Evolutionary conservation across 2,329 filamentous ascomycete genomes (phyloP).

Genomic region (Fusarium ramigenum): DNA sequence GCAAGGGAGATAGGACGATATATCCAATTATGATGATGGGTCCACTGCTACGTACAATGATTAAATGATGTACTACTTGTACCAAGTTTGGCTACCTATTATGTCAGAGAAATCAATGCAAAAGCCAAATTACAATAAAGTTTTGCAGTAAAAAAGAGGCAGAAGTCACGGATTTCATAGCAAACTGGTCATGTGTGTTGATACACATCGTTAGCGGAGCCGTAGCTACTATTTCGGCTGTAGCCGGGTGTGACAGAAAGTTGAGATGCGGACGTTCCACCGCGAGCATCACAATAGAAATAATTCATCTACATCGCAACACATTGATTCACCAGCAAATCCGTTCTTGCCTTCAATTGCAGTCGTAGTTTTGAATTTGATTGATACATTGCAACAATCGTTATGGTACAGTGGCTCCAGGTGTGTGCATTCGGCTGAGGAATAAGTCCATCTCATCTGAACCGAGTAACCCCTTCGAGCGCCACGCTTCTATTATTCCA

Average conservation of each 20-base stretch:
- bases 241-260: slow-evolving; percentile 40
- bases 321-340: slow-evolving; percentile 7
- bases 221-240: slow-evolving; percentile 31
- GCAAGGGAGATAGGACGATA: slow-evolving; percentile 20
- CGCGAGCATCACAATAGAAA: slow-evolving; percentile 1
- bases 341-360: slow-evolving; percentile 11
- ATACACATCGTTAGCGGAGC: slow-evolving; percentile 27
- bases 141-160: not conserved
- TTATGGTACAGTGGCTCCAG: slow-evolving; percentile 48
- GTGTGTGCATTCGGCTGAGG: slow-evolving; percentile 38
- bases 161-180: not conserved
- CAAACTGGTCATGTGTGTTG: slow-evolving; percentile 11
- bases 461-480: slow-evolving; percentile 28
- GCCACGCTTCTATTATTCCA: slow-evolving; percentile 36
- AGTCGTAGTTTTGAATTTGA: slow-evolving; percentile 30
- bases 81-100: not conserved
- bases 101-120: not conserved
- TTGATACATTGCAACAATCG: slow-evolving; percentile 47
- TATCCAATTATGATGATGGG: slow-evolving; percentile 17
- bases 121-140: not conserved
- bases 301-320: slow-evolving; percentile 8
- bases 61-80: not conserved
- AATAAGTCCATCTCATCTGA: slow-evolving; percentile 34
- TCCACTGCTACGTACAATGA: slow-evolving; percentile 24
- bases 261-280: slow-evolving; percentile 22